A percentile compares a stretch with the other conserved stretches of the same genome.
Evolutionary conservation across 2,329 filamentous ascomycete species (phyloP).

Genomic region (Cordyceps fumosorosea): DNA sequence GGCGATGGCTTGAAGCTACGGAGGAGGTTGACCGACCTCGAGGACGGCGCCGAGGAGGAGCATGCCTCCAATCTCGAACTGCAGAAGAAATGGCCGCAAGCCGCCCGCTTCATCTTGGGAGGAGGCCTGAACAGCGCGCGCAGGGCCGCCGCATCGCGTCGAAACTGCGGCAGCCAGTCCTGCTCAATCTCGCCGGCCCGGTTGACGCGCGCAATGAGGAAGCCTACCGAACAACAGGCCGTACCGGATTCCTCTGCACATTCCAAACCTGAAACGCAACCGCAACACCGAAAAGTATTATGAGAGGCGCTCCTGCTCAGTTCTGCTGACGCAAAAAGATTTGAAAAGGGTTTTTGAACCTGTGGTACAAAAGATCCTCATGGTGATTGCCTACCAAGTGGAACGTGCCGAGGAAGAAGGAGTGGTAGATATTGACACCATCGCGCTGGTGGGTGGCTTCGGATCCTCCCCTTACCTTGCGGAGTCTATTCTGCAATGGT

Average conservation of each 20-base stretch:
- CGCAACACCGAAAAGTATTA: background rate
- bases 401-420: background rate
- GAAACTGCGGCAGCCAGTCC: conserved; percentile 5
- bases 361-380: background rate
- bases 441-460: background rate
- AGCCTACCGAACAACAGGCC: background rate
- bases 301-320: background rate
- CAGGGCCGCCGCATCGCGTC: background rate
- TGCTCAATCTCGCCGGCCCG: conserved; percentile 1
- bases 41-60: background rate
- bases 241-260: background rate
- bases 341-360: background rate
- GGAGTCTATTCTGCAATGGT: background rate
- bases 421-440: background rate
- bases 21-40: background rate
- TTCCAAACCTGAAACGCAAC: background rate
- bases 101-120: background rate
- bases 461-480: background rate
- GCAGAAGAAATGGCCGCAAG: background rate
- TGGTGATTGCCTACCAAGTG: background rate
- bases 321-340: background rate
- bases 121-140: background rate
- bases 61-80: conserved; percentile 12
- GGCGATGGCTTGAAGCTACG: background rate
- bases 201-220: conserved; percentile 4